Percentiles rank a stretch among this genome's conserved stretches.
phyloP scores from a whole-genome alignment of 495 filamentous ascomycete species.

The Neurospora sublineolata region DNA sequence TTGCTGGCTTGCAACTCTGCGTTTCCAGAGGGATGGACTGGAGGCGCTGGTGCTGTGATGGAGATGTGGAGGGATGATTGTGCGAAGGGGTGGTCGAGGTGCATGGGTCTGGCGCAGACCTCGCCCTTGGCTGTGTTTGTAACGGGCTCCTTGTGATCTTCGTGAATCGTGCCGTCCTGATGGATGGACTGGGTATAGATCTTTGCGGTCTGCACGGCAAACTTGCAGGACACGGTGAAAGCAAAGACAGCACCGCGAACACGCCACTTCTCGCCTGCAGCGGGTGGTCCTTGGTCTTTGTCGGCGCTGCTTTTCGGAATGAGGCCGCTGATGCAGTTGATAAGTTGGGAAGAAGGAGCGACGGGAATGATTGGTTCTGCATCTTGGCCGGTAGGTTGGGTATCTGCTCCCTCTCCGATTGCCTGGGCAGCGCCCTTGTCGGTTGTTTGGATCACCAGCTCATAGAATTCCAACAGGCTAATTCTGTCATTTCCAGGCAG shows the following conservation, averaged over 20 bases:
- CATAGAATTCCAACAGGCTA: background rate
- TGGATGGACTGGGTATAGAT: background rate
- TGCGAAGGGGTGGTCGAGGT: background rate
- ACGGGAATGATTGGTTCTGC: background rate
- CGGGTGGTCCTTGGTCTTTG: background rate
- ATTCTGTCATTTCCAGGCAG: background rate
- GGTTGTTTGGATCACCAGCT: slow-evolving; percentile 9
- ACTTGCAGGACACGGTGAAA: background rate
- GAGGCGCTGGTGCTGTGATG: background rate
- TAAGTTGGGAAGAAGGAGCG: background rate
- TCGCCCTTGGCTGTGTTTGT: background rate
- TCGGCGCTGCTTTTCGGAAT: background rate
- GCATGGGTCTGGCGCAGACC: background rate
- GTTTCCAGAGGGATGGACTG: background rate
- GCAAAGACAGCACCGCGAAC: background rate
- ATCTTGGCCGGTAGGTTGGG: background rate
- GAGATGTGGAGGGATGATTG: background rate
- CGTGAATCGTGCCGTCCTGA: background rate
- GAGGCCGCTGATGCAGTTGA: background rate
- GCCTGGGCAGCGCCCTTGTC: slow-evolving; percentile 3
- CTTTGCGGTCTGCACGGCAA: background rate
- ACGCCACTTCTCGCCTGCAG: background rate
- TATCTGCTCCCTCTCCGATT: background rate
- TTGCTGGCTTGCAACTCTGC: background rate
- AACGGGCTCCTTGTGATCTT: background rate